Evolutionary conservation across 2,329 filamentous ascomycete species (phyloP).

Genomic region (Alternaria sp.): DNA sequence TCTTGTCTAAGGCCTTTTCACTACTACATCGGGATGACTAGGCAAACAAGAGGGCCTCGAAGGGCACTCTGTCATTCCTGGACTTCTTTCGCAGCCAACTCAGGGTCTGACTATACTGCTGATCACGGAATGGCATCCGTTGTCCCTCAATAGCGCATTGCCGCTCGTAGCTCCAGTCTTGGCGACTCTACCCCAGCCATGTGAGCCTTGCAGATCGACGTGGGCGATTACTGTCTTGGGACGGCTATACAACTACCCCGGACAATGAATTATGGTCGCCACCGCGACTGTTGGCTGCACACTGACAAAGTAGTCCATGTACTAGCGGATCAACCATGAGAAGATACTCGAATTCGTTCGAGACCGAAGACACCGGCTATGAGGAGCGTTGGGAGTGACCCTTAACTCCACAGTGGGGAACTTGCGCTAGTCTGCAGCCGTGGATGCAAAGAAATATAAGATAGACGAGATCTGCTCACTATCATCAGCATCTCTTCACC

Average conservation of each 20-base stretch:
- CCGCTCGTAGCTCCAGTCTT: neutral
- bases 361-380: neutral
- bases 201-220: neutral
- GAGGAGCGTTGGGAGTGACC: neutral
- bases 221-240: neutral
- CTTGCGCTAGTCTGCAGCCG: neutral
- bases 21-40: neutral
- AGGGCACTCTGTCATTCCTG: neutral
- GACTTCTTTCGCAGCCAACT: neutral
- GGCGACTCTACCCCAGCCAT: neutral
- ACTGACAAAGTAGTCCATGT: neutral
- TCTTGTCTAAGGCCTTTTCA: neutral
- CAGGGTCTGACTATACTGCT: neutral
- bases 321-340: neutral
- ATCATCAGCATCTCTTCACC: neutral
- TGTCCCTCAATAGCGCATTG: neutral
- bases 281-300: neutral
- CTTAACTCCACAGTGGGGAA: neutral
- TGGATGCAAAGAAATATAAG: neutral
- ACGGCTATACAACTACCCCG: neutral
- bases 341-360: neutral
- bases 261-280: neutral
- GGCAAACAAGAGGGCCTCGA: neutral
- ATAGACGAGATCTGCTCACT: neutral
- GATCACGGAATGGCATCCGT: neutral